Conservation (phyloP, 768 basidiomycete genomes). For the Leccinum subgranulosum region DNA sequence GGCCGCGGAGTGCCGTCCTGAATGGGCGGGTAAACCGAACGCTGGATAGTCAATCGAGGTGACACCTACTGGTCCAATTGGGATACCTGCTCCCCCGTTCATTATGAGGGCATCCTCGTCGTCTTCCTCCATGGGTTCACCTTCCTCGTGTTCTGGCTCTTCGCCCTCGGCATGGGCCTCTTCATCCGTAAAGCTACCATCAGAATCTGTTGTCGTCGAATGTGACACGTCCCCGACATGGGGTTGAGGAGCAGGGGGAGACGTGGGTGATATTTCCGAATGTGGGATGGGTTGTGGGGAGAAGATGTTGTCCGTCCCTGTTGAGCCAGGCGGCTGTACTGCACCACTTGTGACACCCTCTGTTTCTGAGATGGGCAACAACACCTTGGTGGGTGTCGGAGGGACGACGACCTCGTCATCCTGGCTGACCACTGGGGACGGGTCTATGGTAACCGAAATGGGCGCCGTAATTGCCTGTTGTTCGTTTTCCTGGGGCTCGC, state of each 20-base stretch:
- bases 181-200: conserved; percentile 51
- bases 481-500: conserved; percentile 32
- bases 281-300: conserved; percentile 26
- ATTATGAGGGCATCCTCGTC: conserved; percentile 88
- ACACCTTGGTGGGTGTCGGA: conserved; percentile 44
- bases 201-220: conserved; percentile 31
- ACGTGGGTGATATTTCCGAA: conserved; percentile 22
- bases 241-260: conserved; percentile 24
- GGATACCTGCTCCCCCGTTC: conserved; percentile 93
- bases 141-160: conserved; percentile 58
- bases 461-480: conserved; percentile 32
- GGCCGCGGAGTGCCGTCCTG: conserved; percentile 88
- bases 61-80: conserved; percentile 78
- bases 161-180: conserved; percentile 69
- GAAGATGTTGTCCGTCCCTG: conserved; percentile 40
- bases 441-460: conserved; percentile 20
- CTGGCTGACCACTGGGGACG: conserved; percentile 15
- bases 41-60: not conserved
- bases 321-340: conserved; percentile 88
- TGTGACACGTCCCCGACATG: conserved; percentile 31
- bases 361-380: conserved; percentile 68
- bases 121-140: conserved; percentile 67
- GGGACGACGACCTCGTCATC: conserved; percentile 43
- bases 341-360: conserved; percentile 89
- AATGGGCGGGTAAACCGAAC: conserved; percentile 3